These are phyloP conservation scores for Sporobolomyces phaffii DNA, from an alignment of 768 basidiomycete species.

Conservation along the genomic window DNA sequence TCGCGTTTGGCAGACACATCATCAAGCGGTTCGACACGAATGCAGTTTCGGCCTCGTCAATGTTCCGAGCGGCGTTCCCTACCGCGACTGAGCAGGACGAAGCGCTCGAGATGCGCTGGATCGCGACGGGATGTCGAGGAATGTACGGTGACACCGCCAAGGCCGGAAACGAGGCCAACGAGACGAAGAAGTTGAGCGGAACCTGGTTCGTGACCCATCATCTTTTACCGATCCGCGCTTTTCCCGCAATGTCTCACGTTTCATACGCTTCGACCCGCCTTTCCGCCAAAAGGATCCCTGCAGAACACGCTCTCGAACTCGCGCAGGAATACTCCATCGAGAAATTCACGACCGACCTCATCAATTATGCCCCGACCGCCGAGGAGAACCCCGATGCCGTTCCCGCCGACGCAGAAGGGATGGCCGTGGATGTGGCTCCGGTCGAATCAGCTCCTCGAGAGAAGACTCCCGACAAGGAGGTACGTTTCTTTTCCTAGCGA, in stretches of 20 bases:
- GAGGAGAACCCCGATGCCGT: conserved; percentile 3
- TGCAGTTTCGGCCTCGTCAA: conserved; percentile 39
- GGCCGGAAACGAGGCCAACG: conserved; percentile 33
- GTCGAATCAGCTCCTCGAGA: not conserved
- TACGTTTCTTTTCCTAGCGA: not conserved
- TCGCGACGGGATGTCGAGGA: conserved; percentile 15
- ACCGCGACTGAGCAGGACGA: conserved; percentile 31
- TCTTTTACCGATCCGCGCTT: no score
- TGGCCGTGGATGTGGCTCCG: not conserved
- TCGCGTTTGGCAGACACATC: conserved; percentile 30
- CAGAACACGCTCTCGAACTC: conserved; percentile 22
- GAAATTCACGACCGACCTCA: conserved; percentile 35
- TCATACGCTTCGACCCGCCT: no score
- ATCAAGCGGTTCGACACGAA: conserved; percentile 43
- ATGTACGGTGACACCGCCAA: conserved; percentile 32
- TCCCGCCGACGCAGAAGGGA: not conserved
- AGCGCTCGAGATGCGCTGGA: conserved; percentile 35
- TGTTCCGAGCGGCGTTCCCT: conserved; percentile 41
- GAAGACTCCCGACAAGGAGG: not conserved
- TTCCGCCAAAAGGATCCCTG: conserved; percentile 39
- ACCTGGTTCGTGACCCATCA: conserved; percentile 20
- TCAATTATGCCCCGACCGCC: conserved; percentile 8
- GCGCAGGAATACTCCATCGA: conserved; percentile 38
- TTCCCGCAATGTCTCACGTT: not conserved
- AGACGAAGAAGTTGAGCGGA: conserved; percentile 34